phyloP scores from a whole-genome alignment of 768 basidiomycete species.

The Calocera viscosa region DNA sequence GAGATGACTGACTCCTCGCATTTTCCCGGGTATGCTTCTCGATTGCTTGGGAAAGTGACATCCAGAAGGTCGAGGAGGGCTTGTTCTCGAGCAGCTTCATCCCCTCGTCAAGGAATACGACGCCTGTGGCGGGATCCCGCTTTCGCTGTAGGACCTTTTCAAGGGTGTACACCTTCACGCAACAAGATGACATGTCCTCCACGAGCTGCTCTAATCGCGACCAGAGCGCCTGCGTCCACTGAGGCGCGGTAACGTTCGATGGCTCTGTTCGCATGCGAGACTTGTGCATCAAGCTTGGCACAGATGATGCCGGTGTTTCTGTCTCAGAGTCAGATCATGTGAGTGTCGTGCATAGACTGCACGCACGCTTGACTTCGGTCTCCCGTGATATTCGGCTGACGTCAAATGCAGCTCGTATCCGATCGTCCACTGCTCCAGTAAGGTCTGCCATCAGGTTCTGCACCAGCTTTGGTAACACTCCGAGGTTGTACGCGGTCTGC shows the following conservation, averaged over 20 bases:
- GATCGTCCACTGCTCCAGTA: slow-evolving; percentile 66
- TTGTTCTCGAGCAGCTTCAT: slow-evolving; percentile 92
- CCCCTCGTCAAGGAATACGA: slow-evolving; percentile 79
- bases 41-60: slow-evolving; percentile 59
- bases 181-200: slow-evolving; percentile 79
- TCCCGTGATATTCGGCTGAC: slow-evolving; percentile 76
- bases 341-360: not conserved
- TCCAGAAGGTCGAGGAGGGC: slow-evolving; percentile 88
- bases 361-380: slow-evolving; percentile 60
- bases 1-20: slow-evolving; percentile 46
- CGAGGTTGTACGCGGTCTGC: slow-evolving; percentile 90
- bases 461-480: slow-evolving; percentile 71
- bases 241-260: slow-evolving; percentile 72
- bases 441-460: slow-evolving; percentile 65
- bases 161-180: slow-evolving; percentile 89
- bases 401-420: slow-evolving; percentile 77
- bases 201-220: slow-evolving; percentile 64
- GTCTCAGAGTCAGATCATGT: not conserved
- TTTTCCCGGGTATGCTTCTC: slow-evolving; percentile 75
- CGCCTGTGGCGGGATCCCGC: slow-evolving; percentile 63
- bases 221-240: slow-evolving; percentile 78
- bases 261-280: slow-evolving; percentile 84
- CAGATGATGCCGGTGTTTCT: slow-evolving; percentile 23
- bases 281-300: slow-evolving; percentile 49
- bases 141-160: slow-evolving; percentile 89